Conservation (phyloP, 1,139 yeast species). For the Pichia sp. region DNA sequence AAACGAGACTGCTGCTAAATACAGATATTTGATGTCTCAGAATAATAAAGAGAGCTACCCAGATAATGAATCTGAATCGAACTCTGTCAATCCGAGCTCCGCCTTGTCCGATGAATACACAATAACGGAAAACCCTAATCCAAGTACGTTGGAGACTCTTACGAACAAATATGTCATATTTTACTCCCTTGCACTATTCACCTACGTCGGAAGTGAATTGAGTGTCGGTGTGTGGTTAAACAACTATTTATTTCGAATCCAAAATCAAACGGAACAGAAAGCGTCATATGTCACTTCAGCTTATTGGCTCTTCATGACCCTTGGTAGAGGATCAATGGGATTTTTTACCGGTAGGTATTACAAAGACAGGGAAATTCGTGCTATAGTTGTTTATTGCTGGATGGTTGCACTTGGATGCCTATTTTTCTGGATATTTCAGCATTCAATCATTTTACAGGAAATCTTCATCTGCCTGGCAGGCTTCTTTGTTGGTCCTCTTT, state of each 20-base stretch:
- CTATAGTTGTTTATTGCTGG: conserved; percentile 36
- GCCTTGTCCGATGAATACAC: neutral
- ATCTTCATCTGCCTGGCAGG: conserved; percentile 51
- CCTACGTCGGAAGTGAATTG: conserved; percentile 64
- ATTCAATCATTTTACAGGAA: conserved; percentile 24
- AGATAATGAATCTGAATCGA: neutral
- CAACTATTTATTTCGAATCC: conserved; percentile 47
- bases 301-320: conserved; percentile 60
- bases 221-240: conserved; percentile 65
- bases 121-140: conserved; percentile 4
- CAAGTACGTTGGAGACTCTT: conserved; percentile 31
- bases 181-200: conserved; percentile 44
- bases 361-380: conserved; percentile 41
- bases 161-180: conserved; percentile 39
- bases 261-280: conserved; percentile 35
- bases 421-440: conserved; percentile 18
- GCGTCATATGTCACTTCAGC: conserved; percentile 57
- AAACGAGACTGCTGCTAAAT: conserved; percentile 51
- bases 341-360: conserved; percentile 51
- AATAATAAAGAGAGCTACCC: conserved; percentile 11
- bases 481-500: conserved; percentile 69
- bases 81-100: no score
- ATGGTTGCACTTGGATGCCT: conserved; percentile 19
- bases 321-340: conserved; percentile 54
- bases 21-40: conserved; percentile 30